Base-by-base conservation (phyloP, 164 flowering plant genomes). In the Magnolia kwangsiensis region DNA sequence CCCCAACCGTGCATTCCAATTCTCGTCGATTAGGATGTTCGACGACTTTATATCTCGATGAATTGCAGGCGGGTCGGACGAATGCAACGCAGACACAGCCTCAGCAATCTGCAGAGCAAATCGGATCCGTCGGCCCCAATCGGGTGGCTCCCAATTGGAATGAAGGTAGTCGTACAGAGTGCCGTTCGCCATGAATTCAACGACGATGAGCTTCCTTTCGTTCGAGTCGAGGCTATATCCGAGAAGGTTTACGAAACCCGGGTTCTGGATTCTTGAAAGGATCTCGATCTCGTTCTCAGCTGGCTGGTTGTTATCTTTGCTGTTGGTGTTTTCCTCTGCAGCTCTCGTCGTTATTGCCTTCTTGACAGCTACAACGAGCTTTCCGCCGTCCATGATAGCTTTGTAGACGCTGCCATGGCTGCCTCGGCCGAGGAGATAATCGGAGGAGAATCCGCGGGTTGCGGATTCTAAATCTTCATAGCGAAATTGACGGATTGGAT, bases 1-100 rank as follows among this genome's bases (percentile, higher is more conserved):
- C 1, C 94, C 90, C 45, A 95, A 77, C 72, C 93, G 80, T 7
- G 92, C 94, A 24, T 85, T 87, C 80, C 85, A 79, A 4, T 78
- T 71, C n/a, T 27, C 79, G 71, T 95, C 98, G 51, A 95, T 81
- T 31, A 95, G 74, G 1, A 95, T 82, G 74, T 93, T 95, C 0
- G 96, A 89, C 0, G 98, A 95, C 77, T 95, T 95, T 1, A 95
- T 89, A 76, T 95, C 98, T 27, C 97, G 79, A 80, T 93, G 98
- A n/a, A 92, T 95, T 9, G 93, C 90, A 27, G 94, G 97, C n/a
- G 97, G 97, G 65, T 83, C 80, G 1, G 90, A 79, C 18, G 89
- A 75, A 83, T 95, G 98, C 63, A 95, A 80, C 10, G 80, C 73
- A 5, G 75, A 82, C 18, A 93, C 88, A 69, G 92, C 98, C 72